Evolutionary conservation across 352 stramenopile species (phyloP).

Genomic region (Globisporangium alternatum): DNA sequence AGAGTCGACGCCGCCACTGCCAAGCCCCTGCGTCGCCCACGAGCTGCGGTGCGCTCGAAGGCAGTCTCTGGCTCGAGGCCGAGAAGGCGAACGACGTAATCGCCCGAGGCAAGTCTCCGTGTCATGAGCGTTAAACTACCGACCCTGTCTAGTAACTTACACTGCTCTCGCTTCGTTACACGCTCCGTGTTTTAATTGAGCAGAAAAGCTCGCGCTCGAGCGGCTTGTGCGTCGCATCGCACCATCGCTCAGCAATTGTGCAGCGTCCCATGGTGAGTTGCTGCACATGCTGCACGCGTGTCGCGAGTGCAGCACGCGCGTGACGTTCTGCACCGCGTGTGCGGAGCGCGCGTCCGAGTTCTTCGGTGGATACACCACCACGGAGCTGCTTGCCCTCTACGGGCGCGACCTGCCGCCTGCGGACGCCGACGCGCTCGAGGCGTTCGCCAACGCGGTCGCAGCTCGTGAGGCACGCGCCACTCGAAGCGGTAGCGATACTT

Average conservation of each 20-base stretch:
- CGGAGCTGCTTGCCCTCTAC: conserved; percentile 58
- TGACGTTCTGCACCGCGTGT: conserved; percentile 53
- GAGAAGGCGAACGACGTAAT: conserved; percentile 37
- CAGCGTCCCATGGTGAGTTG: conserved; percentile 51
- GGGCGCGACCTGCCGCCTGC: conserved; percentile 48
- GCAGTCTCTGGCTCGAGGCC: conserved; percentile 27
- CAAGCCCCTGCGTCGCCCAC: conserved; percentile 1
- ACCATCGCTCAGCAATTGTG: conserved; percentile 52
- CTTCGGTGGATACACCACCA: conserved; percentile 48
- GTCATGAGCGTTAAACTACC: not conserved
- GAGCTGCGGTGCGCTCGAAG: conserved; percentile 10
- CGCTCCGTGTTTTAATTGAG: not conserved
- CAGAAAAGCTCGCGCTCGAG: conserved; percentile 59
- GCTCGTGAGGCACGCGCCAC: conserved; percentile 37
- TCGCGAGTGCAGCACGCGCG: conserved; percentile 44
- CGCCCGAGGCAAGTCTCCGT: conserved; percentile 26
- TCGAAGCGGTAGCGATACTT: conserved; percentile 16
- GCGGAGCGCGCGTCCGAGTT: conserved; percentile 52
- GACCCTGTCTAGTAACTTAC: not conserved
- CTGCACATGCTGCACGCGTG: conserved; percentile 56
- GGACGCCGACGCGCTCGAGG: conserved; percentile 39
- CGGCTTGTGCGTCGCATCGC: conserved; percentile 61
- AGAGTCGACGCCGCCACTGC: conserved; percentile 17
- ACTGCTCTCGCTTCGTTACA: conserved; percentile 2
- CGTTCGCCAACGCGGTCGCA: conserved; percentile 37